phyloP scores from a whole-genome alignment of 805 yeast species.

The Citeromyces nyonsensis region DNA sequence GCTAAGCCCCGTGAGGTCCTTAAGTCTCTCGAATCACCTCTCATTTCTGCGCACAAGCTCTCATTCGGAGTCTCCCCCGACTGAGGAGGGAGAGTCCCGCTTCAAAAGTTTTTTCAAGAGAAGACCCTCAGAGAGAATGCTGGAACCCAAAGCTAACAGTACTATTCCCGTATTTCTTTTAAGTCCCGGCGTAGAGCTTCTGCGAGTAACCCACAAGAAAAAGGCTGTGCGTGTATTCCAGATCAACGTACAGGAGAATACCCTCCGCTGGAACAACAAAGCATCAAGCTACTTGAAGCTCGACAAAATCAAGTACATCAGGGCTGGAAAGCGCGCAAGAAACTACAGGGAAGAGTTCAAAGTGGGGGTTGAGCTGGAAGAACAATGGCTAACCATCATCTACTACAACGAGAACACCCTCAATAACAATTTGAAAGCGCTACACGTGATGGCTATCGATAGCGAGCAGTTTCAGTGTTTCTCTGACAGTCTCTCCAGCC shows the following conservation, averaged over 20 bases:
- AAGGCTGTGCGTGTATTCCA: constrained; percentile 39
- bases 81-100: too few species aligned
- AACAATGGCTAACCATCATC: constrained; percentile 69
- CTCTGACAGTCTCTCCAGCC: constrained; percentile 33
- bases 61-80: too few species aligned
- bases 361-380: constrained; percentile 46
- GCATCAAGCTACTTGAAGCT: constrained; percentile 27
- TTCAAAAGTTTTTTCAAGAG: too few species aligned
- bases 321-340: constrained; percentile 56
- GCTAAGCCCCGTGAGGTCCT: too few species aligned
- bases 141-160: constrained; percentile 9
- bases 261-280: constrained; percentile 41
- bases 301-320: constrained; percentile 49
- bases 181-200: constrained; percentile 41
- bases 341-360: constrained; percentile 80
- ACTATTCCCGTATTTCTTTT: constrained; percentile 30
- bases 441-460: constrained; percentile 60
- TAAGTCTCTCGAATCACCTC: too few species aligned
- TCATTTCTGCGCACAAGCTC: too few species aligned
- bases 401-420: constrained; percentile 35
- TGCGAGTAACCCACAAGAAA: constrained; percentile 60
- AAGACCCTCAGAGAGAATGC: too few species aligned
- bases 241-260: constrained; percentile 38
- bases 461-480: constrained; percentile 36
- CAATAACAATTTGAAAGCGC: constrained; percentile 50